Evolutionary conservation across 192 early-diverging fungal species (phyloP).

Genomic region (Backusella liffmaniae): DNA sequence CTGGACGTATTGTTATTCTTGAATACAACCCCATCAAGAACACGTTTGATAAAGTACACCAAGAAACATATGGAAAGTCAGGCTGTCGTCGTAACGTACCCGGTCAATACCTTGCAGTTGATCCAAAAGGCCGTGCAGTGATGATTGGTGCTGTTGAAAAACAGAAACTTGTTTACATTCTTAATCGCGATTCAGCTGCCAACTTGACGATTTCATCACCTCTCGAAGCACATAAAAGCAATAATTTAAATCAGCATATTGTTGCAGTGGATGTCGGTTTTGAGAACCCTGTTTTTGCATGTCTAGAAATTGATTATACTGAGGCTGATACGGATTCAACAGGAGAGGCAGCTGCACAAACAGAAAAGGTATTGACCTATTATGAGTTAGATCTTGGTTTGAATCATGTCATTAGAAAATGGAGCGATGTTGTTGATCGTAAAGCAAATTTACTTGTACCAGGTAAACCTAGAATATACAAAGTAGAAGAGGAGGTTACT

Average conservation of each 20-base stretch:
- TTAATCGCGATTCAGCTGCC: constrained; percentile 88
- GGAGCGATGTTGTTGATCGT: constrained; percentile 79
- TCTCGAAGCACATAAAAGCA: constrained; percentile 86
- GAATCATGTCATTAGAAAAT: constrained; percentile 97
- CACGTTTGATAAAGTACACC: constrained; percentile 77
- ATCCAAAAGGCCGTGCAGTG: constrained; percentile 95
- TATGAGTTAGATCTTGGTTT: constrained; percentile 98
- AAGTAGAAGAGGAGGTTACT: not conserved
- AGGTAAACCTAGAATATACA: constrained; percentile 28
- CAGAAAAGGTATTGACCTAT: constrained; percentile 85
- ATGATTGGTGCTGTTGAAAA: constrained; percentile 95
- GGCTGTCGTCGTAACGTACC: constrained; percentile 88
- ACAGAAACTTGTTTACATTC: constrained; percentile 94
- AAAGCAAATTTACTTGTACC: constrained; percentile 82
- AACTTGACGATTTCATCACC: constrained; percentile 91
- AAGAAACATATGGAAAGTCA: constrained; percentile 93
- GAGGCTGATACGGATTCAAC: constrained; percentile 79
- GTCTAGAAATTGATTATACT: constrained; percentile 82
- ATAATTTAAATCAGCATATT: constrained; percentile 74
- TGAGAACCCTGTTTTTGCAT: constrained; percentile 98
- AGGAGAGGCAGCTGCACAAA: constrained; percentile 64
- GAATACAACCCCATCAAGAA: constrained; percentile 81
- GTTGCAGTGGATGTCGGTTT: constrained; percentile 96
- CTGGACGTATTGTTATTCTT: constrained; percentile 84
- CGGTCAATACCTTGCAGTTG: constrained; percentile 93